Conservation (phyloP, 2,329 filamentous ascomycete species). For the Microdochium nivale region DNA sequence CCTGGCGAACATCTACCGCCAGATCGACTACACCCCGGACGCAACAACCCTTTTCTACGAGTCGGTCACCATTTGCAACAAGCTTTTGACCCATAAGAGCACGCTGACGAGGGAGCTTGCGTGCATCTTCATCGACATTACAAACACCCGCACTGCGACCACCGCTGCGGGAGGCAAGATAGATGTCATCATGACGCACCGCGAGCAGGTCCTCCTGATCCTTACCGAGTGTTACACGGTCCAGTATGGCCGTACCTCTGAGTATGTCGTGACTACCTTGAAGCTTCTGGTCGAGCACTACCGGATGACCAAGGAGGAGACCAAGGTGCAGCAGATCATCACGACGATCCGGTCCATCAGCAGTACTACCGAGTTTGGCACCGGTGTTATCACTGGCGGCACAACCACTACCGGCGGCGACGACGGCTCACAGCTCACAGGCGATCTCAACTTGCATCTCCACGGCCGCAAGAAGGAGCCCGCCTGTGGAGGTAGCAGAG, state of each 20-base stretch:
- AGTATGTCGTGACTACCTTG: conserved; percentile 4
- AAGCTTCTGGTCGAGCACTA: conserved; percentile 7
- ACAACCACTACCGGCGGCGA: neutral
- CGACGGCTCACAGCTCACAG: neutral
- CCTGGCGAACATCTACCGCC: conserved; percentile 5
- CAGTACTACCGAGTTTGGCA: conserved; percentile 6
- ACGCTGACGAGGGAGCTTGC: conserved; percentile 8
- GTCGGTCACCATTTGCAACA: conserved; percentile 4
- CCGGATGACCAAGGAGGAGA: conserved; percentile 4
- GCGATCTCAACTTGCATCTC: conserved; percentile 17
- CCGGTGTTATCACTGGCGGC: too few relatives aligned
- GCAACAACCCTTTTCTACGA: conserved; percentile 8
- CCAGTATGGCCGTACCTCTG: conserved; percentile 6
- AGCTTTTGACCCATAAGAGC: conserved; percentile 2
- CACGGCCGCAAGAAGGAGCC: conserved; percentile 12
- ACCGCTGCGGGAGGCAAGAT: too few relatives aligned
- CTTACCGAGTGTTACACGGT: conserved; percentile 9
- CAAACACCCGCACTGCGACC: conserved; percentile 1
- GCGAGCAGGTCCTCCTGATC: conserved; percentile 3
- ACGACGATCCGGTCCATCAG: conserved; percentile 11
- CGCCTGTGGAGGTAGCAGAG: conserved; percentile 11
- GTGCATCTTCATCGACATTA: conserved; percentile 7
- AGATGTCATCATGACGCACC: conserved; percentile 19
- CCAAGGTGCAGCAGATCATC: conserved; percentile 6
- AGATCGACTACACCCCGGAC: conserved; percentile 5